Percentiles rank a stretch among this genome's conserved stretches.
These are phyloP conservation scores for Physaria fendleri DNA, from an alignment of 345 rosid species.

Conservation along the genomic window DNA sequence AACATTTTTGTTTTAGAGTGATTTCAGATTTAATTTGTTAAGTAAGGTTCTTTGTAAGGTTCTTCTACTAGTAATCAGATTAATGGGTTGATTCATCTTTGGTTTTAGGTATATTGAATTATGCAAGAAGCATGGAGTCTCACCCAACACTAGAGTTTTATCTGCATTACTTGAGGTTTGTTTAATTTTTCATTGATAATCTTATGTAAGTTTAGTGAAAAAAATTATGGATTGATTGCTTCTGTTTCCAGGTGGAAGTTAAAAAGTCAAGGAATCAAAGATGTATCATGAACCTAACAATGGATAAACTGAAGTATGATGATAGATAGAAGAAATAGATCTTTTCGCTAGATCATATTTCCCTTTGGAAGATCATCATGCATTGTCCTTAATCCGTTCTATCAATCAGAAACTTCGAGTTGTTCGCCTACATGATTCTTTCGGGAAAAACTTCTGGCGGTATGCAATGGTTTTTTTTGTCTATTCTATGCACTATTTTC, in stretches of 20 bases:
- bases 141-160: slow-evolving; percentile 50
- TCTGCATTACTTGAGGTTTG: slow-evolving; percentile 61
- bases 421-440: slow-evolving; percentile 56
- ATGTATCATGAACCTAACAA: slow-evolving; percentile 48
- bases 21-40: background rate
- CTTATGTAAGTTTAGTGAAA: too few species aligned
- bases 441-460: slow-evolving; percentile 68
- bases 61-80: background rate
- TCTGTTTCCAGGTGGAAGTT: slow-evolving; percentile 65
- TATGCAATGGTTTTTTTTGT: slow-evolving; percentile 30
- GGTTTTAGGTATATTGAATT: slow-evolving; percentile 51
- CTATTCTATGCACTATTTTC: background rate
- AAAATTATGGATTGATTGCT: too few species aligned
- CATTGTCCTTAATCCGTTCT: slow-evolving; percentile 55
- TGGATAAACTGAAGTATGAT: slow-evolving; percentile 54
- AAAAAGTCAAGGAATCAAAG: slow-evolving; percentile 42
- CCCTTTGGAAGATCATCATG: slow-evolving; percentile 47
- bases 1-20: background rate
- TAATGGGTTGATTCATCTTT: background rate
- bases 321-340: slow-evolving; percentile 73
- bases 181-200: slow-evolving; percentile 7
- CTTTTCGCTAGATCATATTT: slow-evolving; percentile 49
- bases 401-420: slow-evolving; percentile 49
- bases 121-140: slow-evolving; percentile 51
- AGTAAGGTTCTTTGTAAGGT: background rate